Base-by-base conservation (phyloP, 352 stramenopile species). In the Lagenidium giganteum region DNA sequence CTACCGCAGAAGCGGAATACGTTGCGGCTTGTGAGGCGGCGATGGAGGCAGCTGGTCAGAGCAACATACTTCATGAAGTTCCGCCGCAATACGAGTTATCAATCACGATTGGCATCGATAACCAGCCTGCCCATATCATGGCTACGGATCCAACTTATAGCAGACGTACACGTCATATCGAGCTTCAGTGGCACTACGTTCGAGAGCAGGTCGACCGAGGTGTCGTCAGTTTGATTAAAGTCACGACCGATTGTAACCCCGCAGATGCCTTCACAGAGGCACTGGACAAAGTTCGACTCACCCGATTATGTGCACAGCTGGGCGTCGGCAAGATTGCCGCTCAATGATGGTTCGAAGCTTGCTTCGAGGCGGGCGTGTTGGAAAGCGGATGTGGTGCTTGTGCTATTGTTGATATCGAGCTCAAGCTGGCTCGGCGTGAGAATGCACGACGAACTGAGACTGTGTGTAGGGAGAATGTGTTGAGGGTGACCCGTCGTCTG, bases 1-100 rank as follows among this genome's bases (percentile, higher is more conserved):
- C 36, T 1, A 59, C 51, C 0, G 47, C 51, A 18, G 51, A 59
- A 22, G 51, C 38, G 11, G 53, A 61, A 24, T 56, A 61, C 42
- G 44, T 55, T 7, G 53, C 42, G 12, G 36, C 44, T 5, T 51
- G 43, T 22, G 52, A 61, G 23, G 28, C 52, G 3, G 35, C 8
- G 7, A 42, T 51, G 53, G 53, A 55, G 24, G 42, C 14, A 3
- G n/a, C 34, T 22, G 25, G 17, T 12, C 22, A 45, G 2, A 8
- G 8, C 11, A 48, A 59, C n/a, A 18, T 51, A 3, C 20, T 59
- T 13, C 33, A 38, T 8, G 41, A n/a, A 61, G 21, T 26, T 52
- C 44, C 49, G 7, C 29, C 35, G n/a, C 5, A 40, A 5, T 21
- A 29, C 12, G 39, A 25, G 7, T 26, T 27, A 2, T 18, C 35